Evolutionary conservation across 1,284 basidiomycete genomes (phyloP), one percentile per base, ranked within the genome.

Genomic region (Melampsora larici-populina): DNA sequence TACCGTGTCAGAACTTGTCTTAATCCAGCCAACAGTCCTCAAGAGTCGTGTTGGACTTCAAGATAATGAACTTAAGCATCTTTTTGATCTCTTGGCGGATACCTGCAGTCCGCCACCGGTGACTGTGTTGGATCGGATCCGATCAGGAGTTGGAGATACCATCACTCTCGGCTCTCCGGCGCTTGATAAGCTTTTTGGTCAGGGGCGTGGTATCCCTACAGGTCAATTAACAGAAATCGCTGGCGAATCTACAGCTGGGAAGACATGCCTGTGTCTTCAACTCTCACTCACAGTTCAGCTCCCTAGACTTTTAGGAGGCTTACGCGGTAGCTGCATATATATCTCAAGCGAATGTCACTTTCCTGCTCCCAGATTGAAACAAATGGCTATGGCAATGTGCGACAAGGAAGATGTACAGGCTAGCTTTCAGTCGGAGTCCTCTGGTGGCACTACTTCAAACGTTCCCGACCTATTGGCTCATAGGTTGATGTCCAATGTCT

Each of bases 201-300:
- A 87, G 9, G 85, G 94, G 15, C 92, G 92, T 17, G 93, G 93
- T 3, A 86, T 94, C 18, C 85, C 87, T 70, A 88, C 90, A 1
- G 89, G 92, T 0, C 89, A 90, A 87, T 80, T 95, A 18, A 94
- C 91, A 88, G 93, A 95, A 82, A 84, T 94, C 51, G 88, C 87
- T 17, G 93, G 93, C n/a, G 92, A 94, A 86, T 92, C 92, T 92
- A 92, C 92, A 31, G 89, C 92, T 31, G 93, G 93, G 43, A 96
- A 96, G 84, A 93, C 92, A 0, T 92, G 94, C 81, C 84, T 95
- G 3, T 90, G 90, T 1, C 86, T 95, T 21, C 91, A 93, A 80
- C 86, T 92, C 5, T 89, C 91, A 4, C 85, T 95, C 31, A 86
- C 87, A 24, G 90, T 91, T 0, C 93, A 94, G 82, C 86, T 92